These are phyloP conservation scores for Agrostemma githago DNA, from an alignment of 148 eudicot genomes.

Conservation along the genomic window DNA sequence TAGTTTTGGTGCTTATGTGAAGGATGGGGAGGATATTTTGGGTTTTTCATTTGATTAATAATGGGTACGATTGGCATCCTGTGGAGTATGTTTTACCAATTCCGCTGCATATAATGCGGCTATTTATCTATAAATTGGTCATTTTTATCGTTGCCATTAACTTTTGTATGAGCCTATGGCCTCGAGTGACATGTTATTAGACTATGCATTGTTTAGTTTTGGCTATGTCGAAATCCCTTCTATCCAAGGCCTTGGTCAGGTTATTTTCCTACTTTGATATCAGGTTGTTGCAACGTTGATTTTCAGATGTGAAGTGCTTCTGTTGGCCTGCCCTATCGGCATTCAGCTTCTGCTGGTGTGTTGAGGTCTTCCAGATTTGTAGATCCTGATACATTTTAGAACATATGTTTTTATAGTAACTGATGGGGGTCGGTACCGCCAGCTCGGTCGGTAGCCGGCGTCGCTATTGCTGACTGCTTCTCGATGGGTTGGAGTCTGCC, in stretches of 20 bases:
- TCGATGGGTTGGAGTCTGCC: too few relatives aligned
- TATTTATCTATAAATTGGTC: background rate
- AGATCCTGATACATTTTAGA: background rate
- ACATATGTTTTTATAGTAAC: background rate
- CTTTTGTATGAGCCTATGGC: background rate
- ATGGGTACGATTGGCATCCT: background rate
- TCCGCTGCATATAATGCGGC: background rate
- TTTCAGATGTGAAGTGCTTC: conserved; percentile 88
- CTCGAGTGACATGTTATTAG: background rate
- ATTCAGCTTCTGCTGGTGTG: conserved; percentile 85
- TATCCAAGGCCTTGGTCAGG: background rate
- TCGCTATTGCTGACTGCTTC: too few relatives aligned
- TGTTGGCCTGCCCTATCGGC: conserved; percentile 78
- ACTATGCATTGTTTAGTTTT: background rate
- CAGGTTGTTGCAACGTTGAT: conserved; percentile 76
- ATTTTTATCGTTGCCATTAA: background rate
- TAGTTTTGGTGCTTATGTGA: background rate
- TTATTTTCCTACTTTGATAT: conserved; percentile 30
- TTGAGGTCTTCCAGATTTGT: conserved; percentile 4
- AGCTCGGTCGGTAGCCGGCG: too few relatives aligned
- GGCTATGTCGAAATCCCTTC: background rate
- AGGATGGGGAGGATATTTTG: background rate
- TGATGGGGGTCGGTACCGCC: too few relatives aligned
- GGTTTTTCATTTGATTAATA: background rate
- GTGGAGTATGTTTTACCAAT: background rate